These are phyloP conservation scores for Ophiostoma sp. DNA, from an alignment of 2,329 filamentous ascomycete genomes.

Conservation along the genomic window DNA sequence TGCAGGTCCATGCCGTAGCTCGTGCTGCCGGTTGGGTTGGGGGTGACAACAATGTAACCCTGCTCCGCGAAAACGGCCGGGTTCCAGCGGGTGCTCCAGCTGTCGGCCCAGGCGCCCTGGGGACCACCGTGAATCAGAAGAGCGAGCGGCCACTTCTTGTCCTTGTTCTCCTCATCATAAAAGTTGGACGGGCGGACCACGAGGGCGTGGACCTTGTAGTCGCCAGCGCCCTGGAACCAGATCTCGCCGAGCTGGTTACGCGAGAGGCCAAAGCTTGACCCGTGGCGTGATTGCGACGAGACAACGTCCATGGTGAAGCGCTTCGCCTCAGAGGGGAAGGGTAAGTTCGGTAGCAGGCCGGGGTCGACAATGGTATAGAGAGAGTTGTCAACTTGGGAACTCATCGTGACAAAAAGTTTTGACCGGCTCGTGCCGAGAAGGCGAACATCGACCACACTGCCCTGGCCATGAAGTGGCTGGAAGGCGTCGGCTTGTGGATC, in stretches of 20 bases:
- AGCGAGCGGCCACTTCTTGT: conserved; percentile 69
- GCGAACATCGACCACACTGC: conserved; percentile 55
- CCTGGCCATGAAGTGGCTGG: conserved; percentile 39
- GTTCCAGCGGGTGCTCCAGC: conserved; percentile 84
- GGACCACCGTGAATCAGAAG: conserved; percentile 83
- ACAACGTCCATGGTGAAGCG: conserved; percentile 43
- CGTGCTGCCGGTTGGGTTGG: conserved; percentile 81
- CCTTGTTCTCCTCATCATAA: conserved; percentile 54
- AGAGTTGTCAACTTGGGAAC: conserved; percentile 70
- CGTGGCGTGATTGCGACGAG: conserved; percentile 66
- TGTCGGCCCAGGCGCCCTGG: conserved; percentile 72
- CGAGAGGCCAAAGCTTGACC: conserved; percentile 66
- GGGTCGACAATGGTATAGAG: conserved; percentile 63
- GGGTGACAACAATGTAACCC: conserved; percentile 78
- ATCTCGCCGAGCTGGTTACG: conserved; percentile 65
- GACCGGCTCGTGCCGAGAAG: conserved; percentile 41
- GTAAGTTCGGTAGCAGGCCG: neutral
- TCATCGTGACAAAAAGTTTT: conserved; percentile 64
- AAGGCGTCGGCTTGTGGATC: conserved; percentile 12
- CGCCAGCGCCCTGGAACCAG: conserved; percentile 65
- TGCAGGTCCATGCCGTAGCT: conserved; percentile 78
- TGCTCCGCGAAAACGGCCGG: conserved; percentile 83
- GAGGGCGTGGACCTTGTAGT: conserved; percentile 68
- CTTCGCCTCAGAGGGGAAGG: neutral
- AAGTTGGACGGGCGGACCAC: conserved; percentile 69